Base-by-base conservation (phyloP, 2,329 filamentous ascomycete species). In the Xylariomycetidae sp. region DNA sequence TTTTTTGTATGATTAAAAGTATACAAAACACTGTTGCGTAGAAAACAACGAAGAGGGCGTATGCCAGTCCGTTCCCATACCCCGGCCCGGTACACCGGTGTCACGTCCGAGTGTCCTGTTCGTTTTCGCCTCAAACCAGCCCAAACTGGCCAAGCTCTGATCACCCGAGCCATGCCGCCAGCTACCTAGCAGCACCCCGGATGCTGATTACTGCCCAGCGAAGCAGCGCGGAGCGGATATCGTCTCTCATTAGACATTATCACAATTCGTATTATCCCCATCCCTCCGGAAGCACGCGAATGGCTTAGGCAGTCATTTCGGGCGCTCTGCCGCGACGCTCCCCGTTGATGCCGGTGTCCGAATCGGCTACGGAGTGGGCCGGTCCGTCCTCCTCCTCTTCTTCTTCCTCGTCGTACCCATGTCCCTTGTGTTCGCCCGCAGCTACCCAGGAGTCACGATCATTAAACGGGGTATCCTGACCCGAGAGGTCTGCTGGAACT, bases 391-490 rank as follows among this genome's bases (percentile, higher is more conserved):
- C 76, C 10, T 80, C 77, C 8, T 79, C 76, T 13, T 82, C 78
- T 2, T 84, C 80, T 10, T 79, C 76, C 19, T 77, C 73, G 37
- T 74, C 71, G 35, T 77, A 65, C 14, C 70, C 69, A 17, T 68
- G 69, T 14, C 67, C 67, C 49, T 74, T 69, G 53, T 85, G 81
- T 16, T 64, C 67, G 24, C 76, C 74, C 10, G 84, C 85, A 6
- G 82, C 82, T 22, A 89, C 78, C 90, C 90, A 95, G 10, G 83
- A 86, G 55, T 90, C 85, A 37, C 81, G 72, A 54, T 85, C 84
- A 43, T 87, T 78, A 42, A 88, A 63, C 12, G 85, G 82, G 29
- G 75, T 74, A 56, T 95, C 89, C 64, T 95, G 90, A 29, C 72
- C 73, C 3, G 85, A 84, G 24, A 95, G 73, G 53, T 95, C 89